Conservation (phyloP, 768 basidiomycete genomes). For the Sarcodon sp. region DNA sequence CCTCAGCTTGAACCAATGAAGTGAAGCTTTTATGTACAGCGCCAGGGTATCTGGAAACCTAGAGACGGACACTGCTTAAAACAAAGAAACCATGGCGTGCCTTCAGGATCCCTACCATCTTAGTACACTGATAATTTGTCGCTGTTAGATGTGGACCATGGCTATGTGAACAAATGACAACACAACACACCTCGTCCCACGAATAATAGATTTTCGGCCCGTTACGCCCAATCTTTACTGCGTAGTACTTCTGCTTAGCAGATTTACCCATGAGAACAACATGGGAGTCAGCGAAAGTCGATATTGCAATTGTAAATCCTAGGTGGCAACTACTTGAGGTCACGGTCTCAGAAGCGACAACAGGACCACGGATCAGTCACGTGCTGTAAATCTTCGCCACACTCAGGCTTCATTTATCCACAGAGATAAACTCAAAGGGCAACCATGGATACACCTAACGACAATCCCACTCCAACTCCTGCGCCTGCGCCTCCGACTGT, state of each 20-base stretch:
- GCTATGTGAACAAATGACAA: neutral
- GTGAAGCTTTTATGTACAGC: conserved; percentile 42
- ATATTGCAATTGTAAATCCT: neutral
- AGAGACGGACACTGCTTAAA: neutral
- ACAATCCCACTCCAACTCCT: neutral
- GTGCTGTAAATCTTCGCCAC: neutral
- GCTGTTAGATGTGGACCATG: neutral
- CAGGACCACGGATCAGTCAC: neutral
- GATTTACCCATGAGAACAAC: conserved; percentile 11
- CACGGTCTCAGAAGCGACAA: neutral
- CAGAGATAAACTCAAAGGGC: neutral
- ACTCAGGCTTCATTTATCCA: neutral
- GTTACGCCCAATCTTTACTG: conserved; percentile 42
- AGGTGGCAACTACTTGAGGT: neutral
- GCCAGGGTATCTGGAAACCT: conserved; percentile 42
- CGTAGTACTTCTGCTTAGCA: conserved; percentile 40
- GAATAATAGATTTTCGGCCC: conserved; percentile 43
- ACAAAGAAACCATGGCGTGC: too few species aligned
- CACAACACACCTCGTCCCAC: conserved; percentile 44
- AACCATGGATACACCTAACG: neutral
- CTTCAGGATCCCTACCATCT: too few species aligned
- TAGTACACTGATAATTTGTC: too few species aligned
- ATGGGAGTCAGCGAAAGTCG: too few species aligned
- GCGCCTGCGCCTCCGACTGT: neutral
- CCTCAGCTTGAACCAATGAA: conserved; percentile 29